Evolutionary conservation across 306 rosid genomes (phyloP).

Genomic region (Cucumis sativus): DNA sequence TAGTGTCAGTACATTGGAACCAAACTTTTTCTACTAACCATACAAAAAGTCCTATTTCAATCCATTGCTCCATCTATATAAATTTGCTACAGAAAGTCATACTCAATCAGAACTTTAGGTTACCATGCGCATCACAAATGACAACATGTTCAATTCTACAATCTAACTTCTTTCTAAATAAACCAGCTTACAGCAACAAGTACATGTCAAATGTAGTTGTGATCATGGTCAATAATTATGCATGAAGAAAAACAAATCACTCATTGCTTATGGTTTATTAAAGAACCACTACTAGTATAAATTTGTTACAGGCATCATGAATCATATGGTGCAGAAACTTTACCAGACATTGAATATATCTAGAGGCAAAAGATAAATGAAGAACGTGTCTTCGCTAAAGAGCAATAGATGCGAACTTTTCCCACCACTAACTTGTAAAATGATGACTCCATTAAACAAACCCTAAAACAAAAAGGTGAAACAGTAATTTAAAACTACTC

Average conservation of each 20-base stretch:
- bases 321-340: slow-evolving; percentile 10
- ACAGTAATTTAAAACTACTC: background rate
- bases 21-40: too few relatives aligned
- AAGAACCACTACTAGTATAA: background rate
- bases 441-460: slow-evolving; percentile 56
- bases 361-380: too few relatives aligned
- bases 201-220: background rate
- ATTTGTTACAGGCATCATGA: background rate
- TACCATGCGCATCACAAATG: background rate
- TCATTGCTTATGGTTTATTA: background rate
- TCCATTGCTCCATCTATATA: too few relatives aligned
- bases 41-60: too few relatives aligned
- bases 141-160: background rate
- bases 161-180: background rate
- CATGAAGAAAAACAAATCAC: background rate
- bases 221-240: background rate
- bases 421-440: too few relatives aligned
- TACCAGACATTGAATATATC: slow-evolving; percentile 96
- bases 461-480: slow-evolving; percentile 46
- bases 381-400: too few relatives aligned
- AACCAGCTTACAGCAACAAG: background rate
- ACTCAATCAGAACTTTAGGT: background rate
- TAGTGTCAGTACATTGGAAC: too few relatives aligned
- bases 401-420: too few relatives aligned
- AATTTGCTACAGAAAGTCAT: too few relatives aligned